A percentile compares a stretch with the other conserved stretches of the same genome.
phyloP scores from a whole-genome alignment of 2,329 filamentous ascomycete species.

The Fusarium torulosum region DNA sequence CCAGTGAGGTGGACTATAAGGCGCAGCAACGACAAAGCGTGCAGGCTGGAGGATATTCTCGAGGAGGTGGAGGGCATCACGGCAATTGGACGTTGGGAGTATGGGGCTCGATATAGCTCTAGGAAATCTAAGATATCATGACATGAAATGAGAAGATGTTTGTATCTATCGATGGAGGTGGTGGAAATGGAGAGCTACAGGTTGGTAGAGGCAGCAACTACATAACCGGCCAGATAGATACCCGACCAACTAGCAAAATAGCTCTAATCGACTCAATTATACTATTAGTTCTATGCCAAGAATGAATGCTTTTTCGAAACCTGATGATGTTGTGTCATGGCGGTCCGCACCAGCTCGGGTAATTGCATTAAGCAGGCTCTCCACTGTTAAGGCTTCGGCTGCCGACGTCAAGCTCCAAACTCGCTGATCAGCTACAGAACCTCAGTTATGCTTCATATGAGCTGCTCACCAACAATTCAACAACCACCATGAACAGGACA shows the following conservation, averaged over 20 bases:
- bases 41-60: constrained; percentile 64
- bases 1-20: constrained; percentile 70
- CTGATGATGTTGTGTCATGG: constrained; percentile 28
- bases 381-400: constrained; percentile 37
- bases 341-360: constrained; percentile 43
- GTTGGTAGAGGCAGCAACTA: background rate
- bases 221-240: constrained; percentile 32
- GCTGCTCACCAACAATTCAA: constrained; percentile 37
- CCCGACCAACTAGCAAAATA: constrained; percentile 6
- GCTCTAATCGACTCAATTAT: constrained; percentile 2
- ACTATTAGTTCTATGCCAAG: constrained; percentile 9
- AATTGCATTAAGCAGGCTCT: constrained; percentile 50
- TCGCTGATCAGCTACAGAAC: constrained; percentile 19
- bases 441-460: constrained; percentile 38
- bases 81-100: constrained; percentile 72
- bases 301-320: constrained; percentile 4
- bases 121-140: constrained; percentile 1
- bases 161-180: background rate
- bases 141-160: constrained; percentile 13
- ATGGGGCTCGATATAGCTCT: constrained; percentile 66
- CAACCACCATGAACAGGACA: constrained; percentile 51
- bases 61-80: constrained; percentile 55
- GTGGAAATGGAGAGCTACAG: background rate
- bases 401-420: constrained; percentile 35
- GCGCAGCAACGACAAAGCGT: constrained; percentile 73